Evolutionary conservation across 495 filamentous ascomycete genomes (phyloP).

Genomic region (Cryomyces minteri): DNA sequence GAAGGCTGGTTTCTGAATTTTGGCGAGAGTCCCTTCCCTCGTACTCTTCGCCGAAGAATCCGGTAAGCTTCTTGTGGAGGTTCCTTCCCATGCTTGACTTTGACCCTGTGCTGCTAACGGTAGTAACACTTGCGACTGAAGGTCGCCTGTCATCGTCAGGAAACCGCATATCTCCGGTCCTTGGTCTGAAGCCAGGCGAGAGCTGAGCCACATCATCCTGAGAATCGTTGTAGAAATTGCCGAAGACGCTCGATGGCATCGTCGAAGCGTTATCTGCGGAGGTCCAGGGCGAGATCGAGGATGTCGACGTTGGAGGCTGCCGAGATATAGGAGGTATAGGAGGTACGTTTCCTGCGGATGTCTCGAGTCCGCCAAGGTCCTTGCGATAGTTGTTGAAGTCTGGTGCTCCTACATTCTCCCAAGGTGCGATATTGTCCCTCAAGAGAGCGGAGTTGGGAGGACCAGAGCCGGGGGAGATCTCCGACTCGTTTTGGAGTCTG

Average conservation of each 20-base stretch:
- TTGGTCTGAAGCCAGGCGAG: conserved; percentile 49
- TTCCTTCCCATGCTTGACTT: conserved; percentile 54
- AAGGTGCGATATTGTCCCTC: conserved; percentile 18
- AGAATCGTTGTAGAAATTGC: conserved; percentile 44
- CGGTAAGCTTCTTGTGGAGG: conserved; percentile 58
- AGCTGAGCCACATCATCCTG: conserved; percentile 45
- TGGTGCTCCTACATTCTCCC: conserved; percentile 27
- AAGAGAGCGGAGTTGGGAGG: conserved; percentile 16
- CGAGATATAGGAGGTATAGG: conserved; percentile 22
- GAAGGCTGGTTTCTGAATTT: conserved; percentile 55
- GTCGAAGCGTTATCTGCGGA: conserved; percentile 5
- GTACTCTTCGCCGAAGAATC: conserved; percentile 79
- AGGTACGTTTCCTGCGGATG: conserved; percentile 31
- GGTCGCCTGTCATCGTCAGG: conserved; percentile 59
- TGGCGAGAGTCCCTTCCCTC: conserved; percentile 13
- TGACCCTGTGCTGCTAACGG: conserved; percentile 79
- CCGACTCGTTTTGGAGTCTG: conserved; percentile 15
- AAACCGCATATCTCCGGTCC: conserved; percentile 50
- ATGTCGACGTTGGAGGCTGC: conserved; percentile 31
- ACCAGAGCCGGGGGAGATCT: conserved; percentile 24
- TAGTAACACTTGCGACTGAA: conserved; percentile 75
- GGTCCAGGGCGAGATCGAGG: conserved; percentile 17
- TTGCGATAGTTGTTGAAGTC: conserved; percentile 48
- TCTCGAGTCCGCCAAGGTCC: conserved; percentile 51
- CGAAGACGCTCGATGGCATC: conserved; percentile 22